Evolutionary conservation across 2,329 filamentous ascomycete species (phyloP).

Genomic region (Venturia oleaginea): DNA sequence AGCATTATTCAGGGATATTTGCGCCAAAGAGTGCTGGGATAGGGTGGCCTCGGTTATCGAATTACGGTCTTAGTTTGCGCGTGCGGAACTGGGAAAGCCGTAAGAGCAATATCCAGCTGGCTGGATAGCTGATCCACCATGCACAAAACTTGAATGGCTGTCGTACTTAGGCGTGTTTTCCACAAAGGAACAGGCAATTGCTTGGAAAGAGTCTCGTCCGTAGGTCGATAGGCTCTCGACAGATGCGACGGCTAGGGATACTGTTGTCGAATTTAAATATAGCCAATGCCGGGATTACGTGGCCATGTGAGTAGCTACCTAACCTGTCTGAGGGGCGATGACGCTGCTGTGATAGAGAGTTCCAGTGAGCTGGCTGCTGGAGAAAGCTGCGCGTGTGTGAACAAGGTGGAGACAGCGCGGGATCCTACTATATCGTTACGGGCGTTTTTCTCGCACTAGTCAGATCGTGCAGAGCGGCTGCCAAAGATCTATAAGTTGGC

Average conservation of each 20-base stretch:
- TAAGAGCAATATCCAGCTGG: not conserved
- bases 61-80: constrained; percentile 1
- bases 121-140: not conserved
- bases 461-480: not conserved
- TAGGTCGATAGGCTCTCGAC: not conserved
- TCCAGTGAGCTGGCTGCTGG: not conserved
- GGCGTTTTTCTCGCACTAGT: not conserved
- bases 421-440: constrained; percentile 1
- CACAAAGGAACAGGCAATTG: not conserved
- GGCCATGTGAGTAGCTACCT: not conserved
- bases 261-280: not conserved
- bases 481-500: not conserved
- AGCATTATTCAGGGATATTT: not conserved
- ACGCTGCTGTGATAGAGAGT: not conserved
- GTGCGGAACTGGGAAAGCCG: not conserved
- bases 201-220: not conserved
- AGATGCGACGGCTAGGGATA: not conserved
- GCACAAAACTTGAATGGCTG: not conserved
- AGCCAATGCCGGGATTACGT: not conserved
- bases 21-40: not conserved
- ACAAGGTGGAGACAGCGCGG: not conserved
- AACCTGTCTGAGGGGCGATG: not conserved
- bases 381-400: not conserved
- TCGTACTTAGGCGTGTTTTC: not conserved
- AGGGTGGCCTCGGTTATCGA: constrained; percentile 7